Percentiles rank a stretch among this genome's conserved stretches.
Conservation (phyloP, 2,329 filamentous ascomycete species). For the Colletotrichum lupini region DNA sequence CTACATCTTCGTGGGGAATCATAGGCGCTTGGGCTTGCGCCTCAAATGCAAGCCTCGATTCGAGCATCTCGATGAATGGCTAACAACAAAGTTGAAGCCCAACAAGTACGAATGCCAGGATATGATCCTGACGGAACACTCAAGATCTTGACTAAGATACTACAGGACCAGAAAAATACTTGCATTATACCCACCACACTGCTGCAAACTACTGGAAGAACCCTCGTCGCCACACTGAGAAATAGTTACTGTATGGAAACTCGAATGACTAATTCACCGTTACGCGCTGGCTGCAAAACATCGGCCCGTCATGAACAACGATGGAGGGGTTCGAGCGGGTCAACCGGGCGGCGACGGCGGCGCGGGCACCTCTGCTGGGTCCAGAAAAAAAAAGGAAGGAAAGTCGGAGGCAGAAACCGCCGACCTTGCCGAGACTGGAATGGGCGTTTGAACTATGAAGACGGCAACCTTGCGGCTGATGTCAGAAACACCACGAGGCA, state of each 20-base stretch:
- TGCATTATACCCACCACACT: neutral
- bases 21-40: neutral
- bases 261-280: neutral
- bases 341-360: neutral
- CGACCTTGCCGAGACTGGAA: slow-evolving; percentile 11
- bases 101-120: neutral
- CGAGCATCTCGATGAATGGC: neutral
- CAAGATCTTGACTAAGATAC: neutral
- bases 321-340: neutral
- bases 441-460: neutral
- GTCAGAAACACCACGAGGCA: slow-evolving; percentile 9
- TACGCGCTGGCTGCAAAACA: neutral
- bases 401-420: slow-evolving; percentile 19
- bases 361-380: neutral
- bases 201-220: neutral
- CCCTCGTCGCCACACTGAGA: neutral
- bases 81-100: neutral
- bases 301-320: neutral
- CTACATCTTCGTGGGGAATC: neutral
- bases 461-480: slow-evolving; percentile 25
- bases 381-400: neutral
- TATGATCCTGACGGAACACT: too few relatives aligned
- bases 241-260: neutral
- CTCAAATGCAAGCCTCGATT: neutral
- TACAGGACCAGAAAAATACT: neutral